Base-by-base conservation (phyloP, 148 eudicot genomes). In the Heliamphora exappendiculata region DNA sequence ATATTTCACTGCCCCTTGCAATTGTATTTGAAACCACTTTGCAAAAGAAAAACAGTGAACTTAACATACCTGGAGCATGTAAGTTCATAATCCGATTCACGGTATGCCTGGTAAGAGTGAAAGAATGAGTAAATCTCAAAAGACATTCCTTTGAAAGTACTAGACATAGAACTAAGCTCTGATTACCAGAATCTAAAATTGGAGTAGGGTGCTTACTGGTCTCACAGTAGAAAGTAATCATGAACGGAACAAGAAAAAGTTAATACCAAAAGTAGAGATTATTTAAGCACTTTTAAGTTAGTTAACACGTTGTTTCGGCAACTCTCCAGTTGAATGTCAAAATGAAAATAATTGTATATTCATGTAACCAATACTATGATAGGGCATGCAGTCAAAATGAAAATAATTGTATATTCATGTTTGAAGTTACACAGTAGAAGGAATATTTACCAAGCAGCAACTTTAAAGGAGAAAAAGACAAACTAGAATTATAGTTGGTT, bases 61-160 rank as follows among this genome's bases (percentile, higher is more conserved):
- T 49, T 51, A 47, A 77, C 72, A 72, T 85, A 94, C 98, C 98
- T 85, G 95, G 93, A 77, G 97, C 97, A 81, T 94, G 90, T 57
- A 91, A 79, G 81, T 94, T 94, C 97, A 94, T 81, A 73, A 94
- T 94, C 19, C 98, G 84, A 77, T 94, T 94, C 83, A 88, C 94
- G 67, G 88, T 74, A 85, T 94, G 97, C 98, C 98, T 94, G 84
- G 69, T 75, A 78, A 62, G 36, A 78, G 51, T 53, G 2, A 39
- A 53, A 65, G 42, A 26, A 19, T 1, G 4, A 65, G 26, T 7
- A 59, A 70, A 55, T 37, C 64, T 44, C 37, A 80, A 60, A n/a
- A 4, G 70, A 59, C 49, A 11, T 63, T 55, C 42, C 11, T 22
- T 24, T 29, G 13, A 39, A n/a, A 65, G 70, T 50, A 24, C 36